Evolutionary conservation across 1,139 yeast species (phyloP).

Genomic region (Pichia sp.): DNA sequence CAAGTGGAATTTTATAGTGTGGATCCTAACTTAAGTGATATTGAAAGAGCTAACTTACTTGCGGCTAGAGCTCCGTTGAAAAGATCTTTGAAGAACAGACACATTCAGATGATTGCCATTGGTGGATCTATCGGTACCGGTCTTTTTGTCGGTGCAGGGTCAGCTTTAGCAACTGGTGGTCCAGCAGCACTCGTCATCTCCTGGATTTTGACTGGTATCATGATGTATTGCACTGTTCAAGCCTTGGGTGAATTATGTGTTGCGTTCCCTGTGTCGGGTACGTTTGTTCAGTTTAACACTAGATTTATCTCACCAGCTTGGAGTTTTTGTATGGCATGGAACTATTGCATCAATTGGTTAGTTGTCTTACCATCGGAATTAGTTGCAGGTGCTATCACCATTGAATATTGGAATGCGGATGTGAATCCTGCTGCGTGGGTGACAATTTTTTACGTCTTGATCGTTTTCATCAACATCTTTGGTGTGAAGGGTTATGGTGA

Average conservation of each 20-base stretch:
- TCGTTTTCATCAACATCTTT: conserved; percentile 48
- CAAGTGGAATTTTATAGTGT: conserved; percentile 36
- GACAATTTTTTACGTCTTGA: conserved; percentile 50
- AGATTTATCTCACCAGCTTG: conserved; percentile 62
- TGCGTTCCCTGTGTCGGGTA: conserved; percentile 61
- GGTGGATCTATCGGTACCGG: conserved; percentile 84
- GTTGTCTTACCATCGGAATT: conserved; percentile 63
- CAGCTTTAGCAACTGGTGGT: conserved; percentile 57
- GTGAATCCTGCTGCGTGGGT: conserved; percentile 65
- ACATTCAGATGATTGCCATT: conserved; percentile 78
- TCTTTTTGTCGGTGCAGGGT: conserved; percentile 55
- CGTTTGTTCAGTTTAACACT: conserved; percentile 59
- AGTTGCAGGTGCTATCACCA: conserved; percentile 65
- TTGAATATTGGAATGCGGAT: conserved; percentile 53
- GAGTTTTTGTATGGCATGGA: conserved; percentile 73
- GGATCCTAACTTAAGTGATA: conserved; percentile 60
- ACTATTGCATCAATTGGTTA: conserved; percentile 64
- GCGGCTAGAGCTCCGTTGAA: conserved; percentile 68
- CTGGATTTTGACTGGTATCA: conserved; percentile 40
- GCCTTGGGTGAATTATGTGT: conserved; percentile 64
- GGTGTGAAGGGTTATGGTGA: conserved; percentile 64
- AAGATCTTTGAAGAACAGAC: conserved; percentile 53
- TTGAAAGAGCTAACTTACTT: conserved; percentile 58
- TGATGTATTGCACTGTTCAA: conserved; percentile 61
- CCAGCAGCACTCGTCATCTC: conserved; percentile 59